Evolutionary conservation across 78 protist genomes (phyloP).

Genomic region (Cavenderia fasciculata): DNA sequence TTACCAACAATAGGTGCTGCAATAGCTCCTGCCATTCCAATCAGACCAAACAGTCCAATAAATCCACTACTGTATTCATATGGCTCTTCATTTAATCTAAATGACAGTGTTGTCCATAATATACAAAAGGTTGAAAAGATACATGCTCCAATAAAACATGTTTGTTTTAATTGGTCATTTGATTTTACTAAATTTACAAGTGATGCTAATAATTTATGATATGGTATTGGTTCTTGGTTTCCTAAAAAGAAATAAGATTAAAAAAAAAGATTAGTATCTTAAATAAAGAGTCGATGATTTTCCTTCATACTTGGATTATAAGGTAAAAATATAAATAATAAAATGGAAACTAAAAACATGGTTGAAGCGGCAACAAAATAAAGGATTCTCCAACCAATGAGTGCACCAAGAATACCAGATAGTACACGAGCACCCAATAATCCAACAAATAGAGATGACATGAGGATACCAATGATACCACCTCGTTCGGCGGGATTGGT

Average conservation of each 20-base stretch:
- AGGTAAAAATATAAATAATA: conserved; percentile 26
- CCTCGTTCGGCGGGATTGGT: conserved; percentile 23
- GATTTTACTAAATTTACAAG: background rate
- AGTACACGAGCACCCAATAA: conserved; percentile 37
- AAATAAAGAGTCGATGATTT: background rate
- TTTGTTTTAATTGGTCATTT: conserved; percentile 31
- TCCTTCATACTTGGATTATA: conserved; percentile 35
- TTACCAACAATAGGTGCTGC: conserved; percentile 17
- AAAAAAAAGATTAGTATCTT: background rate
- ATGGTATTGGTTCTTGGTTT: conserved; percentile 47
- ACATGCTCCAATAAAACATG: conserved; percentile 39
- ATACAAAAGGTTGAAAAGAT: conserved; percentile 45
- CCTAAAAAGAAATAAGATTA: background rate
- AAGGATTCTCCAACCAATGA: conserved; percentile 42
- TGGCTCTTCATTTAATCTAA: conserved; percentile 6
- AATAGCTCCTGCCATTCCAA: conserved; percentile 68
- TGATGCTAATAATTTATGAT: conserved; percentile 18
- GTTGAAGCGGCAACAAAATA: conserved; percentile 16
- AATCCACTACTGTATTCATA: conserved; percentile 32
- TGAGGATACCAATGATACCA: conserved; percentile 21
- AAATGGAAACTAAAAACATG: conserved; percentile 22
- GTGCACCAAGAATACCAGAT: conserved; percentile 20
- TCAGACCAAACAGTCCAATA: conserved; percentile 57
- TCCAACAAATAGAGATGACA: conserved; percentile 46
- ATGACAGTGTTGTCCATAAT: conserved; percentile 67